Base-by-base conservation (phyloP, 2,329 filamentous ascomycete genomes). In the Herpotrichia juniperi region DNA sequence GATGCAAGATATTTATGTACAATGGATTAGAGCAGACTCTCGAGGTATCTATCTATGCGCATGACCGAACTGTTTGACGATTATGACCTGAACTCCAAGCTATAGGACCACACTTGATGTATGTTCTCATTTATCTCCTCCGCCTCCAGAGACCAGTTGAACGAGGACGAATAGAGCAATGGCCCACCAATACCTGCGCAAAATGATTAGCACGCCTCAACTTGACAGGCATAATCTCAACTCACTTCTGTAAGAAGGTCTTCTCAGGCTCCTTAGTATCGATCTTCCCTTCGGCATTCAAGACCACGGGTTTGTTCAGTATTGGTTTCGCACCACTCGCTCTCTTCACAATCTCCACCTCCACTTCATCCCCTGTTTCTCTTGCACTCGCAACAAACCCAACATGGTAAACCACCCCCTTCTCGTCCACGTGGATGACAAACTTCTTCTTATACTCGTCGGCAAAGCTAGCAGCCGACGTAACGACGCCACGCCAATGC, bases 201-300 rank as follows among this genome's bases (percentile, higher is more conserved):
- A 4, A 42, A 6, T n/a, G 3, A 21, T 47, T 37, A 47, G 44
- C 7, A 22, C 31, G 9, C 4, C 22, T 6, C 21, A n/a, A 7
- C 4, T 28, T 19, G 10, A 28, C 4, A 19, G 16, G 21, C 14
- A 28, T 14, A 6, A 19, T 19, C 19, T 34, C 16, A 12, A 72
- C 76, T 60, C 58, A 80, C 78, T 81, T 81, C 60, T 81, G 79
- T 56, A 81, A 64, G 57, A 81, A 81, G 2, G 71, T 72, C 73
- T 80, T 81, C 64, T 81, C 76, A 8, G 72, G 71, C 63, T 78
- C 77, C 57, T 77, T 71, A 17, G 53, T 64, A 4, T 72, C 76
- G 44, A 86, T 76, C 57, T 75, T 78, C 0, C 85, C 85, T 42
- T 79, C 76, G 24, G 81, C 79, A 60, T 83, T 84, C 56, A 83